phyloP scores from a whole-genome alignment of 169 alveolate genomes.

The Babesia divergens region DNA sequence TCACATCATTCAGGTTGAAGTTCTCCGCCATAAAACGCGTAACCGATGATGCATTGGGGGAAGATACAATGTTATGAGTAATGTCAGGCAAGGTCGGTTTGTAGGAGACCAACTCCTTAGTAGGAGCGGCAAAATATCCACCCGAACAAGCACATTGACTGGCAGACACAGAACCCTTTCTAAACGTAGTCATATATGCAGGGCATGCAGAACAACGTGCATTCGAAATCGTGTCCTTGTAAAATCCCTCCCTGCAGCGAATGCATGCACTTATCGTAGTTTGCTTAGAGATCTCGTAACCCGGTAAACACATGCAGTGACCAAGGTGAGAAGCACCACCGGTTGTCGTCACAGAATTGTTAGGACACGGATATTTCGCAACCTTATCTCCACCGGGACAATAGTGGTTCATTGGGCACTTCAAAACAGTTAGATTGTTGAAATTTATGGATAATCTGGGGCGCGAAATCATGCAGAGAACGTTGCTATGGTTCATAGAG shows the following conservation, averaged over 20 bases:
- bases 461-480: background rate
- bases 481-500: background rate
- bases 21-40: constrained; percentile 3
- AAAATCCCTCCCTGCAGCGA: constrained; percentile 70
- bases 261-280: constrained; percentile 32
- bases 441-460: background rate
- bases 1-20: background rate
- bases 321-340: constrained; percentile 41
- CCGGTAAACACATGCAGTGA: constrained; percentile 71
- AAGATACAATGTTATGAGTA: background rate
- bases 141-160: constrained; percentile 67
- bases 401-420: constrained; percentile 70
- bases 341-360: constrained; percentile 65
- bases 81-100: background rate
- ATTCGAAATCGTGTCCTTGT: constrained; percentile 61
- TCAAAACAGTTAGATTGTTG: background rate
- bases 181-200: constrained; percentile 60
- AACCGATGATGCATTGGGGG: background rate
- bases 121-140: constrained; percentile 53
- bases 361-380: constrained; percentile 62
- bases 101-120: background rate
- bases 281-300: constrained; percentile 40
- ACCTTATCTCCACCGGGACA: constrained; percentile 74
- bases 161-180: constrained; percentile 62
- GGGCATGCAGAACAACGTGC: constrained; percentile 71